These are phyloP conservation scores for Nothophaeocryptopus gaeumannii DNA, from an alignment of 2,329 filamentous ascomycete species.

Conservation along the genomic window DNA sequence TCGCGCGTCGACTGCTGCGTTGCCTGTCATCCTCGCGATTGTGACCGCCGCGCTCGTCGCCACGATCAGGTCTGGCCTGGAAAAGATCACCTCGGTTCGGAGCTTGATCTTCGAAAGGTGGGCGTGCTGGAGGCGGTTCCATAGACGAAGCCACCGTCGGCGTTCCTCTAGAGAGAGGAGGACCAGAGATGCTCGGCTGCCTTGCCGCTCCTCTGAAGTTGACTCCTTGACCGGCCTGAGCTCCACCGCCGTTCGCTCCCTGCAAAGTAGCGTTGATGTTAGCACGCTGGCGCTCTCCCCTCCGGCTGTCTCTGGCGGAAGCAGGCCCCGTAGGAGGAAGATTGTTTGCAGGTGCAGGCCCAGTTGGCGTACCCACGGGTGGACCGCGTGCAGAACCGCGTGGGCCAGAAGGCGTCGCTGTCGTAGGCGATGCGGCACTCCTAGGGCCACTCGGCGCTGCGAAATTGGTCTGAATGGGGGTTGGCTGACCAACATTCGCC, in stretches of 20 bases:
- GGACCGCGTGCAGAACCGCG: conserved; percentile 22
- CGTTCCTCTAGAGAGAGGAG: neutral
- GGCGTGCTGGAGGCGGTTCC: conserved; percentile 20
- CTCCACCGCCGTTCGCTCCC: conserved; percentile 12
- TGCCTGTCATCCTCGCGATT: conserved; percentile 30
- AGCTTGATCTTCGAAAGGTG: conserved; percentile 15
- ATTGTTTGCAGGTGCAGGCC: conserved; percentile 26
- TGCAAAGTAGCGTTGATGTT: conserved; percentile 31
- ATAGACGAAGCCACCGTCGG: conserved; percentile 20
- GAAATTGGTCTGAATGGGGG: conserved; percentile 28
- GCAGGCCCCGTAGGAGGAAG: conserved; percentile 33
- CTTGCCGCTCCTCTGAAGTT: conserved; percentile 34
- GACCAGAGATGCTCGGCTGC: conserved; percentile 24
- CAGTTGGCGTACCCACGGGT: conserved; percentile 28
- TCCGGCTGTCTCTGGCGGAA: conserved; percentile 21
- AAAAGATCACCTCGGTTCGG: conserved; percentile 23
- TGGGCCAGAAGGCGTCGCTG: conserved; percentile 31
- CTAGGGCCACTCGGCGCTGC: conserved; percentile 23
- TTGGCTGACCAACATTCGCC: conserved; percentile 23
- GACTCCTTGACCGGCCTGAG: conserved; percentile 24
- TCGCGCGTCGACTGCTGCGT: conserved; percentile 28
- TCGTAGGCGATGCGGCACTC: conserved; percentile 27
- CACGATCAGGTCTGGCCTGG: conserved; percentile 18
- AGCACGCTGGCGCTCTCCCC: conserved; percentile 24
- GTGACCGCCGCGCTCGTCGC: conserved; percentile 20